Evolutionary conservation across 2,329 filamentous ascomycete species (phyloP).

Genomic region (Neonectria ditissima): DNA sequence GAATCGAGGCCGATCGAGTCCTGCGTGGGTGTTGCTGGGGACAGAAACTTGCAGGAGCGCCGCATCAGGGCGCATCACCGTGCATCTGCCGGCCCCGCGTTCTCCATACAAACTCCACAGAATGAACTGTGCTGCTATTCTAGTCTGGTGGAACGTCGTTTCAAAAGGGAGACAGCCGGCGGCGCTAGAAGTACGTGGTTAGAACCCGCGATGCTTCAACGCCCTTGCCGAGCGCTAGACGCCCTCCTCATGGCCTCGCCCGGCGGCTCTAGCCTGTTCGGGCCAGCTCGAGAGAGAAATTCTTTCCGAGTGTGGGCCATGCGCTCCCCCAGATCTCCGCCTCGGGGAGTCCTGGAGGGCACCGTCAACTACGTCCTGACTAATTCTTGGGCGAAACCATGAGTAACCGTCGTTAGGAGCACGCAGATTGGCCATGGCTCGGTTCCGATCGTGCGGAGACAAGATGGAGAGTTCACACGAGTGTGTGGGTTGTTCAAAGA

Average conservation of each 20-base stretch:
- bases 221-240: constrained; percentile 1
- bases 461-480: constrained; percentile 28
- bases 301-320: constrained; percentile 35
- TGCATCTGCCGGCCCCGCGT: constrained; percentile 29
- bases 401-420: constrained; percentile 34
- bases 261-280: constrained; percentile 42
- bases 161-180: constrained; percentile 29
- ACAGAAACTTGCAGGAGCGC: constrained; percentile 13
- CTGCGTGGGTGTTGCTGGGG: constrained; percentile 31
- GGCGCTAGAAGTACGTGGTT: constrained; percentile 28
- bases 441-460: constrained; percentile 35
- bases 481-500: constrained; percentile 26
- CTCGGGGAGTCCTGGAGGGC: constrained; percentile 18
- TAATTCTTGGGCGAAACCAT: constrained; percentile 35
- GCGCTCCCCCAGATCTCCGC: constrained; percentile 39
- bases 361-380: constrained; percentile 28
- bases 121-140: constrained; percentile 37
- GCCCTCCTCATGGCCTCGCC: not conserved
- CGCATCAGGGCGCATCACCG: constrained; percentile 10
- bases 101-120: constrained; percentile 37
- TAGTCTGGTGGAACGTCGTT: constrained; percentile 17
- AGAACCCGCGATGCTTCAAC: not conserved
- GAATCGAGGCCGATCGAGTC: constrained; percentile 32
- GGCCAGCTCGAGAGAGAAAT: constrained; percentile 34
- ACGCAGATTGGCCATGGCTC: constrained; percentile 40